A percentile compares a stretch with the other conserved stretches of the same genome.
Evolutionary conservation across 495 filamentous ascomycete species (phyloP).

Genomic region (Aspergillus incahuasiensis): DNA sequence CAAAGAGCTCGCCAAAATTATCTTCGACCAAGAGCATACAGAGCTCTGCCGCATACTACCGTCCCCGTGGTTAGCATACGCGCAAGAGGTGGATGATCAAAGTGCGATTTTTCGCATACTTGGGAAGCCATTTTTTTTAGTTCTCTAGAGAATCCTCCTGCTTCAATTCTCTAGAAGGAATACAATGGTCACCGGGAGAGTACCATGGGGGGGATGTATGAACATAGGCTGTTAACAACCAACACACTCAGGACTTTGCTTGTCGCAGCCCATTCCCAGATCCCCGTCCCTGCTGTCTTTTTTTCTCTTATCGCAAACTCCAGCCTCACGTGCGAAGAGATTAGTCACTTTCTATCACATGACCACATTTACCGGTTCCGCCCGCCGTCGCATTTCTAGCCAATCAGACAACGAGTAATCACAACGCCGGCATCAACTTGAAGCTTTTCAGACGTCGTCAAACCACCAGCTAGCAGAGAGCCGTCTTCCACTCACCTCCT

Average conservation of each 20-base stretch:
- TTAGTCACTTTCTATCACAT: conserved; percentile 34
- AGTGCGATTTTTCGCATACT: conserved; percentile 30
- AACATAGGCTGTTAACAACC: neutral
- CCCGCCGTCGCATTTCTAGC: conserved; percentile 36
- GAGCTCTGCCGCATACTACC: conserved; percentile 66
- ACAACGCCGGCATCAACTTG: conserved; percentile 40
- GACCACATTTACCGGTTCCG: conserved; percentile 40
- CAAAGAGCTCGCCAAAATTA: conserved; percentile 81
- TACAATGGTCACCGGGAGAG: conserved; percentile 58
- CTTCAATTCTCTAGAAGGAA: conserved; percentile 62
- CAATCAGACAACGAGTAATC: conserved; percentile 43
- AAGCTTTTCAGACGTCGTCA: conserved; percentile 47
- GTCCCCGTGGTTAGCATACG: conserved; percentile 35
- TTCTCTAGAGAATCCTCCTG: conserved; percentile 63
- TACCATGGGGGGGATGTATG: conserved; percentile 27
- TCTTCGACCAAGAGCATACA: conserved; percentile 86
- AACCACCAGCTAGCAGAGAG: conserved; percentile 18
- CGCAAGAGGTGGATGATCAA: neutral
- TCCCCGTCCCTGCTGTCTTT: conserved; percentile 9
- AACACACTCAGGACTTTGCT: neutral
- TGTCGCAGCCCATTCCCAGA: neutral
- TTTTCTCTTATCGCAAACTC: conserved; percentile 33
- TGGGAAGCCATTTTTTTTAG: conserved; percentile 49
- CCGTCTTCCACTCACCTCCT: conserved; percentile 20
- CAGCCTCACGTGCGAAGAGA: conserved; percentile 14